Conservation (phyloP, 116 monocot species). For the Zostera marina region DNA sequence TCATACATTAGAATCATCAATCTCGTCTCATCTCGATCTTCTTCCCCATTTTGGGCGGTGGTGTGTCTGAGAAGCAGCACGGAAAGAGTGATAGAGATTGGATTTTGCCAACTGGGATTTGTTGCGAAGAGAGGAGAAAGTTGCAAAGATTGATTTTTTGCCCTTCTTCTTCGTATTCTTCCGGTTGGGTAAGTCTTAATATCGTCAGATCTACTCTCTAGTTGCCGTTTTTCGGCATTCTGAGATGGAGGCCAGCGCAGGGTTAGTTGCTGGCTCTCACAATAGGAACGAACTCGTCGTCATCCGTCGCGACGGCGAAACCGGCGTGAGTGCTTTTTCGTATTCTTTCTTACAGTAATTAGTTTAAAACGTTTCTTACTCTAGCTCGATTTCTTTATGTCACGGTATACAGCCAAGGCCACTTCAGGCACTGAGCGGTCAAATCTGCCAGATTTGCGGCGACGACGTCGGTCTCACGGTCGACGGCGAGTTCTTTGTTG, state of each 20-base stretch:
- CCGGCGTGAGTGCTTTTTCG: background rate
- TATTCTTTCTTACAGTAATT: background rate
- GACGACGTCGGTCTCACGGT: conserved; percentile 62
- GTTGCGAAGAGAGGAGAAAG: background rate
- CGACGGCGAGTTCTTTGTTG: conserved; percentile 82
- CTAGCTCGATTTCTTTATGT: background rate
- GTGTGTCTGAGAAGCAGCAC: background rate
- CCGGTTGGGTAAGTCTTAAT: background rate
- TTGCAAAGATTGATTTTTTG: background rate
- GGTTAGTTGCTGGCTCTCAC: conserved; percentile 86
- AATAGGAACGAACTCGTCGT: conserved; percentile 88
- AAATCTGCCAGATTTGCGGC: conserved; percentile 85
- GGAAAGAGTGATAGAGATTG: background rate
- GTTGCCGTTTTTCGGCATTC: background rate
- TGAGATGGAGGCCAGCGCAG: conserved; percentile 63
- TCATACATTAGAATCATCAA: background rate
- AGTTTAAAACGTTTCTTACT: background rate
- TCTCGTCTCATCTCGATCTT: background rate
- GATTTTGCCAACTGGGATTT: conserved; percentile 1
- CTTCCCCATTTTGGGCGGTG: background rate
- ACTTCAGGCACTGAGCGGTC: conserved; percentile 34
- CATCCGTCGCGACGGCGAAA: conserved; percentile 60
- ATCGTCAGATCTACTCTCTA: conserved; percentile 1
- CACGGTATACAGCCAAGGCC: conserved; percentile 35
- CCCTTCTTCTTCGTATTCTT: background rate